phyloP scores from a whole-genome alignment of 2,329 filamentous ascomycete species.

The Botrytis paeoniae region DNA sequence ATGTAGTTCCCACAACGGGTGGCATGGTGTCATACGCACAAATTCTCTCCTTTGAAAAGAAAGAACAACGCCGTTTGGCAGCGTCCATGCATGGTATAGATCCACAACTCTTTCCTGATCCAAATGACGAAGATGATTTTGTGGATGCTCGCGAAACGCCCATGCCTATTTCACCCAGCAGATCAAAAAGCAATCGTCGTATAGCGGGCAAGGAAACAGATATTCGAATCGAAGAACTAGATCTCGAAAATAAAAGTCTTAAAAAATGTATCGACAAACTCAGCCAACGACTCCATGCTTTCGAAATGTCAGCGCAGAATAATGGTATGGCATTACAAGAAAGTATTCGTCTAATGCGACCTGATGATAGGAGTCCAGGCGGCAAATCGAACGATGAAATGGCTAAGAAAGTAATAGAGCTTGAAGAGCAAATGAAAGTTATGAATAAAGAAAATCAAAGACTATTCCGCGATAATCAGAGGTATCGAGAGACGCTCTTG shows the following conservation, averaged over 20 bases:
- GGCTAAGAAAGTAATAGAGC: slow-evolving; percentile 55
- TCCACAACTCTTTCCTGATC: slow-evolving; percentile 41
- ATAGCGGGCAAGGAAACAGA: slow-evolving; percentile 40
- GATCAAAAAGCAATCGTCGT: slow-evolving; percentile 35
- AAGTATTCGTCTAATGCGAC: slow-evolving; percentile 65
- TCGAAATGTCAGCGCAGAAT: slow-evolving; percentile 87
- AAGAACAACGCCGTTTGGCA: slow-evolving; percentile 59
- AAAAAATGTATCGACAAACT: slow-evolving; percentile 84
- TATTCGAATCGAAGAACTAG: slow-evolving; percentile 72
- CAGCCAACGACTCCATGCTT: slow-evolving; percentile 83
- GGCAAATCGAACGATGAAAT: slow-evolving; percentile 41
- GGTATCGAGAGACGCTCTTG: slow-evolving; percentile 51
- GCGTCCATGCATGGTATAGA: slow-evolving; percentile 46
- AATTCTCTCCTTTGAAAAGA: slow-evolving; percentile 70
- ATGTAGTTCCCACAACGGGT: slow-evolving; percentile 87
- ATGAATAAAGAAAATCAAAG: slow-evolving; percentile 60
- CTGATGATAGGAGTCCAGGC: slow-evolving; percentile 36
- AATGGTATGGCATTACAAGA: slow-evolving; percentile 83
- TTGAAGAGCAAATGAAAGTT: slow-evolving; percentile 63
- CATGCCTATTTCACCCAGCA: slow-evolving; percentile 43
- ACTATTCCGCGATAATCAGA: slow-evolving; percentile 60
- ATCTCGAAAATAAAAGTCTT: slow-evolving; percentile 81
- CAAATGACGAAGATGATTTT: slow-evolving; percentile 79
- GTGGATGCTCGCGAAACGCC: slow-evolving; percentile 76
- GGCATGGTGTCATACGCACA: slow-evolving; percentile 91